These are phyloP conservation scores for Curvularia eragrostidis DNA, from an alignment of 2,329 filamentous ascomycete genomes.

Conservation along the genomic window DNA sequence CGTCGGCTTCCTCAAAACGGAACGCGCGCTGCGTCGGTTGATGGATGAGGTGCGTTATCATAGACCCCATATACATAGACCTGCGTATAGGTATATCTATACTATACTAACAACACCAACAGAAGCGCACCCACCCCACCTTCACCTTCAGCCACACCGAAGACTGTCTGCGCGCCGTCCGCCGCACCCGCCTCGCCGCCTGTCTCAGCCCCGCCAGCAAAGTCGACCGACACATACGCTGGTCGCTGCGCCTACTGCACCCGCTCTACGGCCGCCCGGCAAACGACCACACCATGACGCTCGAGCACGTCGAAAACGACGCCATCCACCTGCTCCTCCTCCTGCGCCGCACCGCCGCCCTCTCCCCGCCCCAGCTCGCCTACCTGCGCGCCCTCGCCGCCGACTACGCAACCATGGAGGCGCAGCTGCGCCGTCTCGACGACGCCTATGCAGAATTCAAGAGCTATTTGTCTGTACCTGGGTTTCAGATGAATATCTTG, in stretches of 20 bases:
- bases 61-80: no score
- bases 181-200: constrained; percentile 32
- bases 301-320: constrained; percentile 28
- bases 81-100: neutral
- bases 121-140: constrained; percentile 17
- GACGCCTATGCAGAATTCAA: constrained; percentile 22
- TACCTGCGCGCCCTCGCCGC: constrained; percentile 27
- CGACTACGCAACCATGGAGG: constrained; percentile 30
- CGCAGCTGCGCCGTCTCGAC: constrained; percentile 17
- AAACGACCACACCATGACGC: constrained; percentile 14
- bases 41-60: constrained; percentile 27
- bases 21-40: constrained; percentile 26
- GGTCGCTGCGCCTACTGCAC: constrained; percentile 30
- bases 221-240: constrained; percentile 26
- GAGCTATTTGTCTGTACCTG: constrained; percentile 20
- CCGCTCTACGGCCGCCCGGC: constrained; percentile 32
- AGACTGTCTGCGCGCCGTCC: constrained; percentile 38
- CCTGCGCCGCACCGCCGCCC: constrained; percentile 34
- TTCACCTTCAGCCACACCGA: constrained; percentile 36
- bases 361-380: constrained; percentile 20
- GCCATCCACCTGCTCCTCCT: constrained; percentile 28
- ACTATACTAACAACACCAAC: neutral
- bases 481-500: constrained; percentile 6
- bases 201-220: constrained; percentile 21
- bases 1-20: constrained; percentile 32